These are phyloP conservation scores for Incumbomyces delicatus DNA, from an alignment of 2,329 filamentous ascomycete genomes.

Conservation along the genomic window DNA sequence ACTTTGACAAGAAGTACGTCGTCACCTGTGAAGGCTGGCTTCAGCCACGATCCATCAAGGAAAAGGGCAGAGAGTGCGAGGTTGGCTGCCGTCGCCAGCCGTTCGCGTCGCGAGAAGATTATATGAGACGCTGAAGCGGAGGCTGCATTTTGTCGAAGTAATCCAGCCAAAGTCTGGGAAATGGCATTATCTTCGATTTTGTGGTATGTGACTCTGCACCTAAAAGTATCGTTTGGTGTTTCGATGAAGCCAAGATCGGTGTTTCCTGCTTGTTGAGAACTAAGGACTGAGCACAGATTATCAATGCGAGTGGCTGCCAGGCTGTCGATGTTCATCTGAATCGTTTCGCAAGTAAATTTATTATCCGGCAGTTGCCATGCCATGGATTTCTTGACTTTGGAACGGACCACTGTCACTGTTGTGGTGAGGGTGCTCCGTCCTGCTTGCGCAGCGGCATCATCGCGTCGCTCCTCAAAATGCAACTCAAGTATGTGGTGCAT, in stretches of 20 bases:
- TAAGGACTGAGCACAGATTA: not conserved
- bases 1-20: not conserved
- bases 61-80: conserved; percentile 1
- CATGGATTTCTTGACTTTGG: not conserved
- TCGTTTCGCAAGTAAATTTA: not conserved
- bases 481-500: too few relatives aligned
- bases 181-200: not conserved
- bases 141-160: not conserved
- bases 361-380: not conserved
- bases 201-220: not conserved
- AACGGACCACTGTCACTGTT: not conserved
- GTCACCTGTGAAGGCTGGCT: not conserved
- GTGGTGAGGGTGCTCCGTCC: too few relatives aligned
- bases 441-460: too few relatives aligned
- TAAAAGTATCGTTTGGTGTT: not conserved
- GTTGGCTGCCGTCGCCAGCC: not conserved
- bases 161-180: not conserved
- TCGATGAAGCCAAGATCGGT: not conserved
- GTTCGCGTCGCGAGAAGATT: not conserved
- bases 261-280: not conserved
- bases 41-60: conserved; percentile 1
- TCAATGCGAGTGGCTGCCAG: not conserved
- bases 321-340: not conserved
- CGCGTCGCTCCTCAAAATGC: too few relatives aligned
- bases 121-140: not conserved